Base-by-base conservation (phyloP, 441 rosid genomes). In the Pelargonium citronellum region DNA sequence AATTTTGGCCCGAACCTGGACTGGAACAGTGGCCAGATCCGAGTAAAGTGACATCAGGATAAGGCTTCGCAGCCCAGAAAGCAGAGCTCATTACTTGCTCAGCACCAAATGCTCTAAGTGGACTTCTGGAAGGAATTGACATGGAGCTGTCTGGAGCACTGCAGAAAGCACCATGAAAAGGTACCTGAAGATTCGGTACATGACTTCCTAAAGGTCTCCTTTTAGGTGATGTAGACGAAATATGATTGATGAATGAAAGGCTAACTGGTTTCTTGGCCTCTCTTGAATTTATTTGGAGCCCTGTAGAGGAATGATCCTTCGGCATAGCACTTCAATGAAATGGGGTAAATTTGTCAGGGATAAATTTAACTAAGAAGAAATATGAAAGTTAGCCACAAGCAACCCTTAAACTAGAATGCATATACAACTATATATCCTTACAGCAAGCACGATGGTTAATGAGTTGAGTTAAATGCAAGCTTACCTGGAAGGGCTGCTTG, bases 81-180 rank as follows among this genome's bases (percentile, higher is more conserved):
- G 82, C 71, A 55, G 87, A 78, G 78, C 79, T 81, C 43, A 79
- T 74, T 15, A 79, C 71, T 64, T 79, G 87, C 62, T 84, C 87
- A 1, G 77, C 30, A 68, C 80, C 78, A 80, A 81, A 80, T 55
- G 75, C 82, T 76, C 83, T 79, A 74, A 81, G 13, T 64, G 87
- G 87, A 74, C 87, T 81, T 84, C 85, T 81, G 37, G 85, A 81
- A 66, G 87, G 87, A 76, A 85, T 84, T 69, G 87, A 84, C 82
- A 78, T 67, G 63, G 81, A 84, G 72, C 87, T 84, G 70, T 84
- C 87, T 15, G 87, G 87, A 69, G 87, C 83, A 71, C 81, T 80
- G 78, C 76, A 67, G 61, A 84, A 76, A 69, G 87, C 79, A 69
- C 79, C 77, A 12, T 73, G 75, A 71, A 67, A 61, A 7, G 83